phyloP scores from a whole-genome alignment of 2,329 filamentous ascomycete species.

The Aspergillus sergii region DNA sequence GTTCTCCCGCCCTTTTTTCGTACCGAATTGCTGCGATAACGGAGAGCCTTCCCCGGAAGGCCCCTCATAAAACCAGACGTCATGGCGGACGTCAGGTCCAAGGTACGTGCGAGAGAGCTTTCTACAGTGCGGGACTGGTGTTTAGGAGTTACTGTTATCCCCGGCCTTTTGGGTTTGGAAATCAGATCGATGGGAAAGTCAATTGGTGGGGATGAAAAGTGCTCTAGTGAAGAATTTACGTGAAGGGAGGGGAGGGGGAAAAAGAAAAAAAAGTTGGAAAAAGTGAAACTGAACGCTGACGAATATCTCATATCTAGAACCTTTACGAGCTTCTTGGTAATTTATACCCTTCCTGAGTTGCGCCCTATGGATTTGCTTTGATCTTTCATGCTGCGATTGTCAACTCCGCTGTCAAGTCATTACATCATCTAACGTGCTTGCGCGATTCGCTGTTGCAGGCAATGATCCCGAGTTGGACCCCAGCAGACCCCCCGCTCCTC shows the following conservation, averaged over 20 bases:
- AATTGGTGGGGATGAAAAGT: slow-evolving; percentile 14
- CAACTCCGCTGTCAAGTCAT: slow-evolving; percentile 13
- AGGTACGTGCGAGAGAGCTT: slow-evolving; percentile 42
- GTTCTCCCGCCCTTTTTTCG: slow-evolving; percentile 23
- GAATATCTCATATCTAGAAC: slow-evolving; percentile 64
- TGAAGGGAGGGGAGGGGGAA: neutral
- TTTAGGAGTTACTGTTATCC: slow-evolving; percentile 8
- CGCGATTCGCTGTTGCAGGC: slow-evolving; percentile 49
- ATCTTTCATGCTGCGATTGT: slow-evolving; percentile 8
- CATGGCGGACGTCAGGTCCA: slow-evolving; percentile 57
- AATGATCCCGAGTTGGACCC: slow-evolving; percentile 71
- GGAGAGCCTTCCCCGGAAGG: slow-evolving; percentile 55
- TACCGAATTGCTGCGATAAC: slow-evolving; percentile 51
- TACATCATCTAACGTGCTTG: slow-evolving; percentile 32
- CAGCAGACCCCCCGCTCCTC: slow-evolving; percentile 75
- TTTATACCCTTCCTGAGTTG: slow-evolving; percentile 26
- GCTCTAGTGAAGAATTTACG: neutral
- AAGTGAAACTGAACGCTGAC: slow-evolving; percentile 39
- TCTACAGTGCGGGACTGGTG: slow-evolving; percentile 1
- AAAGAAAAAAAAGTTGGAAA: neutral
- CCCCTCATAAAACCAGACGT: slow-evolving; percentile 50
- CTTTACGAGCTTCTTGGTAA: slow-evolving; percentile 98
- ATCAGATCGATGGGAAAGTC: neutral
- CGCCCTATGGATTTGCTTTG: slow-evolving; percentile 19
- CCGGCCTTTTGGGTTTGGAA: neutral